Percentiles rank a stretch among this genome's conserved stretches.
phyloP scores from a whole-genome alignment of 2,329 filamentous ascomycete species.

The Xylariales sp. region DNA sequence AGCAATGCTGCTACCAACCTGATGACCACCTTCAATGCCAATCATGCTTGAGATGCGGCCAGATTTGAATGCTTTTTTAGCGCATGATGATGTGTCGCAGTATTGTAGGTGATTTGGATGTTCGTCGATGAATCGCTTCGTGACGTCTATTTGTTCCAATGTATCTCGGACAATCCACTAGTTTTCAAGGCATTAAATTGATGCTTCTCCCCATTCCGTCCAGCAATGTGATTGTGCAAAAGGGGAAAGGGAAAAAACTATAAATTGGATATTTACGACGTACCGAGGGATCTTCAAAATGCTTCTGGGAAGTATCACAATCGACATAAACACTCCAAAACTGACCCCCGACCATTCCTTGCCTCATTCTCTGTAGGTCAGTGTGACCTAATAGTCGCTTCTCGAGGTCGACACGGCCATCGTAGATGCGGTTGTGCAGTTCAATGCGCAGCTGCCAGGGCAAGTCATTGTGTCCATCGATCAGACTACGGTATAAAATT shows the following conservation, averaged over 20 bases:
- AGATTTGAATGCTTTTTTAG: no score
- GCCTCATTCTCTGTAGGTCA: conserved; percentile 20
- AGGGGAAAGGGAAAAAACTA: no score
- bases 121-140: neutral
- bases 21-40: conserved; percentile 61
- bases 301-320: conserved; percentile 16
- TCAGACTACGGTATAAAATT: conserved; percentile 12
- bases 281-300: conserved; percentile 20
- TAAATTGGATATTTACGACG: no score
- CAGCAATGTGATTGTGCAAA: no score
- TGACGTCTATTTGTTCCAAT: neutral
- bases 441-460: conserved; percentile 24
- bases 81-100: no score
- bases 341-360: conserved; percentile 24
- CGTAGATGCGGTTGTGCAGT: conserved; percentile 21
- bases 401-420: conserved; percentile 11
- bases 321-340: conserved; percentile 25
- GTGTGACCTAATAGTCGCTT: conserved; percentile 20
- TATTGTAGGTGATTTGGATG: neutral
- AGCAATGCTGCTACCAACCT: conserved; percentile 54
- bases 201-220: neutral
- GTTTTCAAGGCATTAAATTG: neutral
- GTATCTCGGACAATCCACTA: conserved; percentile 14
- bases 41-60: no score
- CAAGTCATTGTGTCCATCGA: conserved; percentile 27